These are phyloP conservation scores for Yamadazyma sp. DNA, from an alignment of 805 yeast genomes.

Conservation along the genomic window DNA sequence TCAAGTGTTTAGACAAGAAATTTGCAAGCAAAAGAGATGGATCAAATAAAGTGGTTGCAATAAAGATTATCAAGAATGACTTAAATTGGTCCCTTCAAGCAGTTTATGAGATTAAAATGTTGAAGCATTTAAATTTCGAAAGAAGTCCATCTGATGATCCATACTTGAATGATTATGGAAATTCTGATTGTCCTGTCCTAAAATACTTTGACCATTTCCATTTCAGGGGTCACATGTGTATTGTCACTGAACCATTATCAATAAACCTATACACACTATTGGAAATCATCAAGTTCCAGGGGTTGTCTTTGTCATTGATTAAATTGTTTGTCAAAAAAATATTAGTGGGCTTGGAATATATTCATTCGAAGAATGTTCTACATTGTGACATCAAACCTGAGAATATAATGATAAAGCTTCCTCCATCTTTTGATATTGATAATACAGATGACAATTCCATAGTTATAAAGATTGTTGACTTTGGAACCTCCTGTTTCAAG, in stretches of 20 bases:
- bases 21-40: slow-evolving; percentile 8
- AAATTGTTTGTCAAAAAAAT: slow-evolving; percentile 51
- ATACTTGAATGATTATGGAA: slow-evolving; percentile 16
- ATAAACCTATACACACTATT: slow-evolving; percentile 62
- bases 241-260: slow-evolving; percentile 69
- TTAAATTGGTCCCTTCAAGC: slow-evolving; percentile 76
- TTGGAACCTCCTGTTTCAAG: slow-evolving; percentile 62
- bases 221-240: slow-evolving; percentile 80
- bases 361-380: slow-evolving; percentile 56
- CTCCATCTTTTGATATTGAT: slow-evolving; percentile 15
- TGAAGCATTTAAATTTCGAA: slow-evolving; percentile 42
- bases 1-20: slow-evolving; percentile 67
- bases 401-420: slow-evolving; percentile 51
- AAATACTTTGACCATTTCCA: slow-evolving; percentile 66
- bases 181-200: slow-evolving; percentile 33
- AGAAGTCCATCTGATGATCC: slow-evolving; percentile 1
- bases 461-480: slow-evolving; percentile 70
- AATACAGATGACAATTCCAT: slow-evolving; percentile 33
- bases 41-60: slow-evolving; percentile 53
- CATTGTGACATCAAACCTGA: slow-evolving; percentile 91
- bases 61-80: slow-evolving; percentile 74
- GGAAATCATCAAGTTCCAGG: slow-evolving; percentile 48
- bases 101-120: slow-evolving; percentile 66
- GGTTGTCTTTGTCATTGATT: slow-evolving; percentile 42
- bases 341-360: slow-evolving; percentile 54